Evolutionary conservation across 257 asterid species (phyloP).

Genomic region (Solanum okadae): DNA sequence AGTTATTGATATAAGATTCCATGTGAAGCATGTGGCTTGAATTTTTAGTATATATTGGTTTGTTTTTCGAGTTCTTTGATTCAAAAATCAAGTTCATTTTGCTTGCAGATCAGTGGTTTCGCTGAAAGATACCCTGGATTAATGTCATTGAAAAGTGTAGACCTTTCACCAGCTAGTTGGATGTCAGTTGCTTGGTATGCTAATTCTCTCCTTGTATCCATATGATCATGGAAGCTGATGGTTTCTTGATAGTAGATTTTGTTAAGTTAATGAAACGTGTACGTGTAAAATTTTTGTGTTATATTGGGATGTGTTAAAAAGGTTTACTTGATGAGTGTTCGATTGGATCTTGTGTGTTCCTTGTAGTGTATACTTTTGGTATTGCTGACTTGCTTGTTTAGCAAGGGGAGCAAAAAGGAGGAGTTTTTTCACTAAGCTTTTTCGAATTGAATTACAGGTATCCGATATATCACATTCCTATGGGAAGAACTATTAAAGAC

Average conservation of each 20-base stretch:
- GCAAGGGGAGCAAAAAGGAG: background rate
- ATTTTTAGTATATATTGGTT: background rate
- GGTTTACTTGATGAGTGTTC: background rate
- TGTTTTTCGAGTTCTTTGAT: background rate
- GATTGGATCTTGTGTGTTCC: background rate
- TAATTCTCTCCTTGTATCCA: background rate
- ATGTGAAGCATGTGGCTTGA: constrained; percentile 1
- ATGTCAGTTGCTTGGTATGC: constrained; percentile 45
- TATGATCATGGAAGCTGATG: background rate
- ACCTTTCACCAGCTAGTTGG: constrained; percentile 52
- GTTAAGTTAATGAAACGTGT: background rate
- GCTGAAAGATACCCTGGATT: constrained; percentile 35
- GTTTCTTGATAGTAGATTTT: background rate
- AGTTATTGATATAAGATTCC: background rate
- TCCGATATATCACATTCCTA: constrained; percentile 48
- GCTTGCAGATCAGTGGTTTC: constrained; percentile 24
- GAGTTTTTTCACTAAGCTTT: background rate
- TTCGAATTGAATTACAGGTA: constrained; percentile 29
- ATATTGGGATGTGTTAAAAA: background rate
- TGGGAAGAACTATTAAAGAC: constrained; percentile 41
- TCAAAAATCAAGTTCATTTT: background rate
- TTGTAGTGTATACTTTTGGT: background rate
- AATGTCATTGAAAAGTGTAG: constrained; percentile 42
- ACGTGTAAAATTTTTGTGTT: background rate
- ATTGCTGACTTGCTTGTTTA: background rate